Percentiles rank a stretch among this genome's conserved stretches.
Conservation (phyloP, 352 stramenopile species). For the Globisporangium alternatum region DNA sequence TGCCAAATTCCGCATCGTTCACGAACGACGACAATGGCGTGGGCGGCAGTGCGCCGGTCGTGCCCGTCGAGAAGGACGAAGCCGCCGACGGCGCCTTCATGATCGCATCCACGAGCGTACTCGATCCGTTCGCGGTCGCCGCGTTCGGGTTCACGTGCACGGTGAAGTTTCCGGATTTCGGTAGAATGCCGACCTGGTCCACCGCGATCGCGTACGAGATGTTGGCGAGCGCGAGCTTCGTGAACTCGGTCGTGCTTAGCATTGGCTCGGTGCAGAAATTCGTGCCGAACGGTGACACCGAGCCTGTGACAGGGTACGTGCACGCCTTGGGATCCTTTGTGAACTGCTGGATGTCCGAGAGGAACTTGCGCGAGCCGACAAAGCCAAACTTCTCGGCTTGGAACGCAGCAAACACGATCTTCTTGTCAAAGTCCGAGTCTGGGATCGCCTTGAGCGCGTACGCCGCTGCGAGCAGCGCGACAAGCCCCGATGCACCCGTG, state of each 20-base stretch:
- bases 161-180: conserved; percentile 52
- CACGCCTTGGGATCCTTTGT: conserved; percentile 53
- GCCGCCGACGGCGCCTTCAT: conserved; percentile 42
- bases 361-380: conserved; percentile 75
- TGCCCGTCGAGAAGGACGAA: conserved; percentile 31
- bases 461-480: conserved; percentile 69
- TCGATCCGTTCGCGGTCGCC: conserved; percentile 27
- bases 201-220: conserved; percentile 76
- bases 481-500: conserved; percentile 64
- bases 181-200: conserved; percentile 67
- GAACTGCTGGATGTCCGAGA: conserved; percentile 61
- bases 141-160: conserved; percentile 67
- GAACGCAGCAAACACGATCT: conserved; percentile 81
- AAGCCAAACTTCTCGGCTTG: conserved; percentile 82
- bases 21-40: conserved; percentile 71
- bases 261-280: conserved; percentile 73
- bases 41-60: conserved; percentile 46
- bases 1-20: conserved; percentile 65
- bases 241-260: conserved; percentile 61
- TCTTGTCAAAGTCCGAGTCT: conserved; percentile 60
- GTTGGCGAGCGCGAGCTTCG: conserved; percentile 44
- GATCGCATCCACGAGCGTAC: conserved; percentile 47
- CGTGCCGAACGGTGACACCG: conserved; percentile 49
- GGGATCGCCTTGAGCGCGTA: conserved; percentile 66
- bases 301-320: conserved; percentile 35